Conservation (phyloP, 768 basidiomycete genomes). For the Rhizopogon rudus region DNA sequence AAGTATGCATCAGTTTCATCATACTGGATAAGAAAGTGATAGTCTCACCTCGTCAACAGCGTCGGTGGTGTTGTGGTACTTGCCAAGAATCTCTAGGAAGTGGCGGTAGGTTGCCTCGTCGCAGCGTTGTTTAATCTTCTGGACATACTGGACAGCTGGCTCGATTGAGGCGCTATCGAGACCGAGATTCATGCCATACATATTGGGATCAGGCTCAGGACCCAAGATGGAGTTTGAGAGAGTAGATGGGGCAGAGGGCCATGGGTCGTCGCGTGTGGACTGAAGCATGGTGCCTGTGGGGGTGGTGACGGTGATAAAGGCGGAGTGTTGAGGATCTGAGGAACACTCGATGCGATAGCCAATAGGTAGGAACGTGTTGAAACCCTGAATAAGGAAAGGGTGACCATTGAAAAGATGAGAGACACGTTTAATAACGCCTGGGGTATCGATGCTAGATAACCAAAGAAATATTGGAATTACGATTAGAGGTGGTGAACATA, state of each 20-base stretch:
- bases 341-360: slow-evolving; percentile 92
- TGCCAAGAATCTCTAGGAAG: slow-evolving; percentile 71
- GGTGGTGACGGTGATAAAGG: slow-evolving; percentile 73
- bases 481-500: not conserved
- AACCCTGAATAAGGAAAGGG: slow-evolving; percentile 89
- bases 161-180: slow-evolving; percentile 44
- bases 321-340: slow-evolving; percentile 54
- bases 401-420: slow-evolving; percentile 91
- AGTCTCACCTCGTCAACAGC: slow-evolving; percentile 52
- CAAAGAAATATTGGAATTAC: not conserved
- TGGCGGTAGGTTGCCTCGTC: slow-evolving; percentile 82
- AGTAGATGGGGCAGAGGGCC: slow-evolving; percentile 26
- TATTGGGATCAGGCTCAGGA: slow-evolving; percentile 13
- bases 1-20: not conserved
- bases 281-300: slow-evolving; percentile 63
- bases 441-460: slow-evolving; percentile 82
- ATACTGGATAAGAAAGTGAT: slow-evolving; percentile 2
- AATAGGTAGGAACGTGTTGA: slow-evolving; percentile 94
- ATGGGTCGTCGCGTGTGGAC: slow-evolving; percentile 43
- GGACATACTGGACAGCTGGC: slow-evolving; percentile 90
- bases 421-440: slow-evolving; percentile 94
- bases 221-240: not conserved
- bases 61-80: slow-evolving; percentile 56
- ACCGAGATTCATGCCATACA: slow-evolving; percentile 30
- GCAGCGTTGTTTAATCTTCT: slow-evolving; percentile 94